Conservation (phyloP, 768 basidiomycete genomes). For the Panaeolus papilionaceus region DNA sequence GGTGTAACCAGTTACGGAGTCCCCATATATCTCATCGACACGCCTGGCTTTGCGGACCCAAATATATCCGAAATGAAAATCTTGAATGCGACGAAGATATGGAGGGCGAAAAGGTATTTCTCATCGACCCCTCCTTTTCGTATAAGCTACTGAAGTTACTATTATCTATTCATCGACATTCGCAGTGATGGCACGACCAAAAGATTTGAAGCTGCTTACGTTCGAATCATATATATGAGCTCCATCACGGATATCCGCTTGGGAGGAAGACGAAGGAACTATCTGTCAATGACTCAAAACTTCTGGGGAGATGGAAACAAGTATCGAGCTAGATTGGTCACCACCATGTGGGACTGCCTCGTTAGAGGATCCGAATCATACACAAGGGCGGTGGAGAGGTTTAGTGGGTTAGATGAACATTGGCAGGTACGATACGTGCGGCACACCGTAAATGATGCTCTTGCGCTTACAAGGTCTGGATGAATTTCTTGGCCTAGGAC, state of each 20-base stretch:
- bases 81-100: background rate
- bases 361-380: background rate
- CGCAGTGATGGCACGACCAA: background rate
- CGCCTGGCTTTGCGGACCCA: background rate
- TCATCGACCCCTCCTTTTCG: too few relatives aligned
- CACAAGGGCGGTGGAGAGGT: background rate
- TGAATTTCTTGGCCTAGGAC: background rate
- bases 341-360: constrained; percentile 6
- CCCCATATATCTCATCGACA: background rate
- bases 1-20: background rate
- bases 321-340: background rate
- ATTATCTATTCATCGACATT: too few relatives aligned
- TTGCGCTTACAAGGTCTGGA: too few relatives aligned
- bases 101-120: background rate
- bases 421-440: background rate
- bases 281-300: background rate
- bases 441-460: too few relatives aligned
- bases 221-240: background rate
- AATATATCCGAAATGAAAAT: background rate
- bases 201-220: background rate
- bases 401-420: background rate
- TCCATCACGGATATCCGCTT: background rate
- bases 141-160: too few relatives aligned
- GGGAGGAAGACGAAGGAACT: background rate
- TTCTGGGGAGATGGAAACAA: background rate